phyloP scores from a whole-genome alignment of 768 basidiomycete species.

The Russula olivacea region DNA sequence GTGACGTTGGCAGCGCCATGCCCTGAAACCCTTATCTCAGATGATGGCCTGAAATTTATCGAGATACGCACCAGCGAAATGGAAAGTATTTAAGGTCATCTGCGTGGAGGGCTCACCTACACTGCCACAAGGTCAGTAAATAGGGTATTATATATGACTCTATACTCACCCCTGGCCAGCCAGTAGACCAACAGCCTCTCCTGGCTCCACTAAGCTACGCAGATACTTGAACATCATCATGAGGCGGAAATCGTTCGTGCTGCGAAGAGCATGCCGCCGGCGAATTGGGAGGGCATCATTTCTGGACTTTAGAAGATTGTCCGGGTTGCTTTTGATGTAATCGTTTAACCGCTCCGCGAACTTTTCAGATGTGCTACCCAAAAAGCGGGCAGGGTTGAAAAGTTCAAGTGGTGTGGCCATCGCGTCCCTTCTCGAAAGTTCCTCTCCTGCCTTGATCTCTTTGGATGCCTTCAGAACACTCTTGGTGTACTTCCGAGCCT shows the following conservation, averaged over 20 bases:
- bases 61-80: slow-evolving; percentile 77
- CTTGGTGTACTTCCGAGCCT: slow-evolving; percentile 79
- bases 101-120: slow-evolving; percentile 98
- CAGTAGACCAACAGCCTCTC: slow-evolving; percentile 95
- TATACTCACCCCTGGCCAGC: slow-evolving; percentile 87
- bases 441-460: slow-evolving; percentile 37
- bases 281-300: slow-evolving; percentile 39
- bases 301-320: slow-evolving; percentile 41
- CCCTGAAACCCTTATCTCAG: slow-evolving; percentile 42
- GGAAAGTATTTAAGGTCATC: slow-evolving; percentile 99
- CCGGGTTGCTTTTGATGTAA: slow-evolving; percentile 74
- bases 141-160: not conserved
- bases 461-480: slow-evolving; percentile 73
- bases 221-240: slow-evolving; percentile 92
- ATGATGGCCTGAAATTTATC: slow-evolving; percentile 3
- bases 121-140: slow-evolving; percentile 38
- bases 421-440: slow-evolving; percentile 48
- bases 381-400: slow-evolving; percentile 69
- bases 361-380: slow-evolving; percentile 89
- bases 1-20: slow-evolving; percentile 99
- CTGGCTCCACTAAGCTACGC: slow-evolving; percentile 90
- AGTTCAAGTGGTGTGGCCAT: slow-evolving; percentile 67
- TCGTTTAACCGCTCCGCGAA: slow-evolving; percentile 76
- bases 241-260: slow-evolving; percentile 58
- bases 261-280: slow-evolving; percentile 43